A percentile compares a stretch with the other conserved stretches of the same genome.
Conservation (phyloP, 2,329 filamentous ascomycete genomes). For the Calonectria montana region DNA sequence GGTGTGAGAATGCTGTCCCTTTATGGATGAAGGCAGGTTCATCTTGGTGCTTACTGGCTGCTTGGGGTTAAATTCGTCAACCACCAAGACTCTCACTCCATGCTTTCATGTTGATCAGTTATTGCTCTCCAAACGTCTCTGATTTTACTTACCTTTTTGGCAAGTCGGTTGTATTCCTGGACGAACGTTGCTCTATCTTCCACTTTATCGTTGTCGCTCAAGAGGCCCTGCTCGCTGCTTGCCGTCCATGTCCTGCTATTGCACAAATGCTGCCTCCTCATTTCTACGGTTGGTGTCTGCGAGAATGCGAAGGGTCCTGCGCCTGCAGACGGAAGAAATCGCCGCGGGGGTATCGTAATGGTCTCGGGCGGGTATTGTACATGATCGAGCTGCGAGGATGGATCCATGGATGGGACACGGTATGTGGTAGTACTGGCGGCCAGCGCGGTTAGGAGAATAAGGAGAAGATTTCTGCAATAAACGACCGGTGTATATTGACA, state of each 20-base stretch:
- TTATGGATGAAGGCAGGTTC: not conserved
- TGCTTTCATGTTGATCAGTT: conserved; percentile 53
- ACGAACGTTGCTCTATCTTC: conserved; percentile 62
- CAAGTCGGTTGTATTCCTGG: conserved; percentile 70
- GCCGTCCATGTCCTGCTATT: conserved; percentile 70
- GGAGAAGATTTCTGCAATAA: conserved; percentile 23
- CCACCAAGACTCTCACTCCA: conserved; percentile 58
- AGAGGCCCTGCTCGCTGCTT: conserved; percentile 60
- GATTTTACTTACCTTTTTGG: conserved; percentile 60
- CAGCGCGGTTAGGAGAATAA: conserved; percentile 1
- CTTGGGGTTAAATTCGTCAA: conserved; percentile 49
- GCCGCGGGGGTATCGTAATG: conserved; percentile 24
- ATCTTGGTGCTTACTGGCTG: conserved; percentile 45
- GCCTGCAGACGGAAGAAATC: conserved; percentile 40
- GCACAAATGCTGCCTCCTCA: conserved; percentile 40
- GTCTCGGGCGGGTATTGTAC: conserved; percentile 30
- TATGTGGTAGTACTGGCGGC: not conserved
- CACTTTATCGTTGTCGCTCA: conserved; percentile 62
- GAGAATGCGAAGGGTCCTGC: conserved; percentile 40
- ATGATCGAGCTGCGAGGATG: conserved; percentile 17
- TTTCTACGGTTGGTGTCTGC: conserved; percentile 41
- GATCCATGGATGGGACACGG: conserved; percentile 31
- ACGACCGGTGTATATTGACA: not conserved
- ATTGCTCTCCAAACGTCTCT: not conserved
- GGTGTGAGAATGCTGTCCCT: conserved; percentile 16